Evolutionary conservation across 139 green algal genomes (phyloP), one percentile per base, ranked within the genome.

Genomic region (Picochlorum costavermella): DNA sequence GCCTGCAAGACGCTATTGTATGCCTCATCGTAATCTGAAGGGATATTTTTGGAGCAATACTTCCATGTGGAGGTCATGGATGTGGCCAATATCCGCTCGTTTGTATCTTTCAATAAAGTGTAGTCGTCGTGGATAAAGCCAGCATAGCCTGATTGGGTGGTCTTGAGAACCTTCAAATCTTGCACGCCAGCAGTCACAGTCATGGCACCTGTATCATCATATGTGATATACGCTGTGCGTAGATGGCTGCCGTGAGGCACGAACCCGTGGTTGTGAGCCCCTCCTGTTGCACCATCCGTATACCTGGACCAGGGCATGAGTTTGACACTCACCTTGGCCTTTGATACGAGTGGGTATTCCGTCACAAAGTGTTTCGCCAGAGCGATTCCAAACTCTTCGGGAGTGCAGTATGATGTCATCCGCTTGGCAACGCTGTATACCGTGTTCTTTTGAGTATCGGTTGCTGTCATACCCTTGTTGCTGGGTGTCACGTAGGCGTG

Each of bases 361-460:
- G 68, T 50, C 13, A 96, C 75, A 65, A 98, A 97, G 53, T 96
- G 84, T 50, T 79, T 72, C 0, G 78, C 92, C 30, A 98, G 77
- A 0, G 78, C 79, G 16, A 94, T 73, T 2, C 80, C 92, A 63
- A 87, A 98, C 71, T 96, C 80, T 73, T 98, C 92, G 2, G 81
- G 57, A 2, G 74, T 81, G 74, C 83, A 90, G 4, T 69, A 68
- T 58, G 76, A 23, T 16, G n/a, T 59, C 44, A 77, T 72, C 49
- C 75, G 73, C 76, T 96, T 90, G 2, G 88, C 89, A 1, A 96
- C 71, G 11, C 85, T 83, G 61, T 96, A 96, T 63, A 94, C 87
- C 33, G 82, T 89, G 69, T 96, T 96, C 68, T 96, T 96, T 73
- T 90, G 82, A 3, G 90, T 96, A 76, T 96, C 90, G 0, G 90